These are phyloP conservation scores for Yamadazyma atmosphaerica DNA, from an alignment of 1,139 yeast species.

Conservation along the genomic window DNA sequence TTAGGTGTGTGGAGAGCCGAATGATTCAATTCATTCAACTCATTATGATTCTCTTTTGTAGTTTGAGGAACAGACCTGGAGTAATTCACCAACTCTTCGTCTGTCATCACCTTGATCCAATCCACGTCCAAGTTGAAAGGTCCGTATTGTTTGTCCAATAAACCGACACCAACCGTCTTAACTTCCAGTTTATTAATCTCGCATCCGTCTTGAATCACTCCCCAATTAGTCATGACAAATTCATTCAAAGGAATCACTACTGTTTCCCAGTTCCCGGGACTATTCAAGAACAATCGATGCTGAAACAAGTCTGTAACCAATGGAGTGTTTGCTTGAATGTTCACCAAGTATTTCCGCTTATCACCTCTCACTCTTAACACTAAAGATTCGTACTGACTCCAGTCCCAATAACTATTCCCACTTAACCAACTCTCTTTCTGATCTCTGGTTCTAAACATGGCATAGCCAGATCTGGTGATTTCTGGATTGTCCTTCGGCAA, in stretches of 20 bases:
- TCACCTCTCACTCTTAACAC: slow-evolving; percentile 76
- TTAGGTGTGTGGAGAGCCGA: slow-evolving; percentile 22
- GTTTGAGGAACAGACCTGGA: slow-evolving; percentile 26
- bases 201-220: slow-evolving; percentile 69
- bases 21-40: slow-evolving; percentile 19
- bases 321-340: slow-evolving; percentile 79
- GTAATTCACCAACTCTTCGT: slow-evolving; percentile 43
- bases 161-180: slow-evolving; percentile 76
- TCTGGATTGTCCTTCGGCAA: slow-evolving; percentile 72
- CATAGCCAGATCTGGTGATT: slow-evolving; percentile 74
- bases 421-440: slow-evolving; percentile 51
- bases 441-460: slow-evolving; percentile 81
- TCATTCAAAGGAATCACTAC: slow-evolving; percentile 75
- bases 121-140: slow-evolving; percentile 71
- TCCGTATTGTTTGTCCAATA: slow-evolving; percentile 78
- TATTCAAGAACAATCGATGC: slow-evolving; percentile 71
- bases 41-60: slow-evolving; percentile 3
- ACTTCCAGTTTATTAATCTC: slow-evolving; percentile 64
- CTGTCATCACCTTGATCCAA: slow-evolving; percentile 71
- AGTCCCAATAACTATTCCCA: slow-evolving; percentile 58
- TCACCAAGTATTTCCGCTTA: slow-evolving; percentile 71
- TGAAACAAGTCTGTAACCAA: slow-evolving; percentile 79
- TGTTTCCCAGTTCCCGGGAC: slow-evolving; percentile 83
- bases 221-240: slow-evolving; percentile 83
- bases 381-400: slow-evolving; percentile 59